Evolutionary conservation across 768 basidiomycete genomes (phyloP), one percentile per base, ranked within the genome.

Genomic region (Coprinopsis cinerea): DNA sequence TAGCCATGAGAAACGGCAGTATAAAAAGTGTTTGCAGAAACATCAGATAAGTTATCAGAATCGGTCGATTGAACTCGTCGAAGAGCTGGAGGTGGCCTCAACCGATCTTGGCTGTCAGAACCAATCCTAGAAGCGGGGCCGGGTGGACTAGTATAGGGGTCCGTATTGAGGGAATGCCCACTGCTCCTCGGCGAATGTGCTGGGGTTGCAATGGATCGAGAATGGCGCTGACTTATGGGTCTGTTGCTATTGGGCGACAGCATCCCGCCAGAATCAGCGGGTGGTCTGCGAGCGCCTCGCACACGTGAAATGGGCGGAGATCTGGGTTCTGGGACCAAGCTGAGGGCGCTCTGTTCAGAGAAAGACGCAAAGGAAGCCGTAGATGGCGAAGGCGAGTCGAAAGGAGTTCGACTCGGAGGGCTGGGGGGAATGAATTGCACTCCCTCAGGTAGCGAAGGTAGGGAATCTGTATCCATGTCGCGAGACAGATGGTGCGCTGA

Each of bases 361-460:
- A 32, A 28, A 5, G 44, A 45, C 44, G 44, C 28, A 20, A 45
- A 45, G 18, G 44, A 45, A 10, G 25, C 14, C 11, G 44, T 28
- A n/a, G 44, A 45, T 17, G 44, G 44, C 5, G 44, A 45, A 5
- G 44, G 44, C 5, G 44, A 45, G 15, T 32, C 44, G 4, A 23
- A 27, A 28, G 28, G 27, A 30, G 6, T 27, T 6, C 24, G 44
- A 32, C n/a, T n/a, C n/a, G n/a, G n/a, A n/a, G n/a, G n/a, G n/a
- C n/a, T n/a, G n/a, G n/a, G n/a, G 9, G 32, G 10, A 26, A 28
- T 18, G 28, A 35, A 44, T 4, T 43, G 22, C 13, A 11, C 5
- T 36, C 26, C 26, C 22, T 52, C 51, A 9, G 45, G 51, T 22
- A 52, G 51, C 14, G 44, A 52, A 5, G 51, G 51, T n/a, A 47